phyloP scores from a whole-genome alignment of 2,329 filamentous ascomycete genomes.

The Colletotrichum tropicale region DNA sequence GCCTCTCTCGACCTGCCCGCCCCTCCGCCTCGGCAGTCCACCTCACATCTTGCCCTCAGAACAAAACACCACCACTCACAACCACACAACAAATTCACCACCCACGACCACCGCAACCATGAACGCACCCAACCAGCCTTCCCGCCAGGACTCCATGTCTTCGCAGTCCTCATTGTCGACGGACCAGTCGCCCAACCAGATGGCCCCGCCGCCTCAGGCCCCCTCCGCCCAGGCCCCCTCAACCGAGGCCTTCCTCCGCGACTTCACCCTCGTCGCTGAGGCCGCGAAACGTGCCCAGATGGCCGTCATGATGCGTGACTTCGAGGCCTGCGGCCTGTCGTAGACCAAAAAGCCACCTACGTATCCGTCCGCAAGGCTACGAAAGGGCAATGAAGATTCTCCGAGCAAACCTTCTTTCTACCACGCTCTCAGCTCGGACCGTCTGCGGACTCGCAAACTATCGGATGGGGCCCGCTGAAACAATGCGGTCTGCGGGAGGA shows the following conservation, averaged over 20 bases:
- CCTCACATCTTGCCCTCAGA: not conserved
- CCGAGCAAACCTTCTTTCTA: not conserved
- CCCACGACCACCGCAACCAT: not conserved
- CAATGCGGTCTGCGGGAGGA: not conserved
- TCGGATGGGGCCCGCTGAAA: constrained; percentile 13
- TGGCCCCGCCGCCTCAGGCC: constrained; percentile 26
- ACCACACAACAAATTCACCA: not conserved
- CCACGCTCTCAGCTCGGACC: not conserved
- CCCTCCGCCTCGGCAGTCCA: not conserved
- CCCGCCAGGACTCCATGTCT: constrained; percentile 13
- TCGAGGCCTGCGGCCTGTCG: constrained; percentile 73
- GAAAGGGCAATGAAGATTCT: not conserved
- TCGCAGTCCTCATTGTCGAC: constrained; percentile 31
- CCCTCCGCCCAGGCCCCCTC: constrained; percentile 38
- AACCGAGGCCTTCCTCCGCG: constrained; percentile 70
- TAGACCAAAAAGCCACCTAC: not conserved
- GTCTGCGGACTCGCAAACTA: not conserved
- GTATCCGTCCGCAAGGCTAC: not conserved
- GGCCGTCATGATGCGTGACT: constrained; percentile 84
- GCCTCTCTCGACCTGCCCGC: not conserved
- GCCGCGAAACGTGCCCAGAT: constrained; percentile 93
- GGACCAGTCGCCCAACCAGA: constrained; percentile 30
- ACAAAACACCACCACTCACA: not conserved
- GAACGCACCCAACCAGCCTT: constrained; percentile 20
- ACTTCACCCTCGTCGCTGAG: constrained; percentile 88